Evolutionary conservation across 2,329 filamentous ascomycete genomes (phyloP).

Genomic region (Chaetomiaceae sp.): DNA sequence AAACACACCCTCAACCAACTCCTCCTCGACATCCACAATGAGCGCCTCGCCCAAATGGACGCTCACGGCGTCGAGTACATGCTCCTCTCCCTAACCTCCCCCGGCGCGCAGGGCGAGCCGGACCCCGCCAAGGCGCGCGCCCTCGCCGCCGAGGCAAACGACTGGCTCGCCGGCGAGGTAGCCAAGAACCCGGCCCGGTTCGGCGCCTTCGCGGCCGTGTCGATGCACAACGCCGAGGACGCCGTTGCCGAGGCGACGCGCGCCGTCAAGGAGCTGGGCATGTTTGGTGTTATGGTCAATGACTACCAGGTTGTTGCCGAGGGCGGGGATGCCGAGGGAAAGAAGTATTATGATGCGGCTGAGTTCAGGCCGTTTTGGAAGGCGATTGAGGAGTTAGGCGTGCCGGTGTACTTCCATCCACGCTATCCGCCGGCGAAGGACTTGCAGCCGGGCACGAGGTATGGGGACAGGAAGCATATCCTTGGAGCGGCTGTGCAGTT

Average conservation of each 20-base stretch:
- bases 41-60: conserved; percentile 32
- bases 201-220: conserved; percentile 32
- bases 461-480: conserved; percentile 32
- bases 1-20: conserved; percentile 27
- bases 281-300: conserved; percentile 34
- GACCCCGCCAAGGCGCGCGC: conserved; percentile 26
- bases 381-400: conserved; percentile 30
- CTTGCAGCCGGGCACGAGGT: conserved; percentile 25
- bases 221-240: conserved; percentile 31
- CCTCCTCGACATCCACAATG: conserved; percentile 31
- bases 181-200: conserved; percentile 29
- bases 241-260: conserved; percentile 31
- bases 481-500: conserved; percentile 36
- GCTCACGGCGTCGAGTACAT: conserved; percentile 36
- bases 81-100: conserved; percentile 34
- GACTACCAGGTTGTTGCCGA: conserved; percentile 29
- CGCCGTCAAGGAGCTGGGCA: conserved; percentile 31
- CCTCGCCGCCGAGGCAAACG: conserved; percentile 30
- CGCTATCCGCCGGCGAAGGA: conserved; percentile 31
- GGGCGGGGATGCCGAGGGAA: conserved; percentile 20
- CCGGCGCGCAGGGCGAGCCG: conserved; percentile 31
- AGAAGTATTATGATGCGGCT: conserved; percentile 31
- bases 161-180: conserved; percentile 32
- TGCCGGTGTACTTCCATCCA: conserved; percentile 35
- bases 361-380: conserved; percentile 33